Percentiles rank a stretch among this genome's conserved stretches.
Conservation (phyloP, 2,329 filamentous ascomycete species). For the Laburnicola sp. region DNA sequence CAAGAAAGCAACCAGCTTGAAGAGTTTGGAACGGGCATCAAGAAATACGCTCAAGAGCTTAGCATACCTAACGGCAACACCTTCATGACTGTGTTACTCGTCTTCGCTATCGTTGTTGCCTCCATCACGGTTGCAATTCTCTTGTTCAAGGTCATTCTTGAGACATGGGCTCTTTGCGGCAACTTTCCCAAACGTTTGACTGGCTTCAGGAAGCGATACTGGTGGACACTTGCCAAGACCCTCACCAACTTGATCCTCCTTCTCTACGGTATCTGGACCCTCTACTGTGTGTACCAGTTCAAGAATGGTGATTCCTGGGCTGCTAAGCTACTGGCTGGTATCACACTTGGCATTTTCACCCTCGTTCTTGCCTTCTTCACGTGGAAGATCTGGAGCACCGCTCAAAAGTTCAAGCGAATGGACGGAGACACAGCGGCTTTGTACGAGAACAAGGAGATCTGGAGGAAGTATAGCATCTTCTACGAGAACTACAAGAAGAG, state of each 20-base stretch:
- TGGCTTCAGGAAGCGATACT: conserved; percentile 93
- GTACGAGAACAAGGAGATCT: conserved; percentile 86
- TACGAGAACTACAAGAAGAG: conserved; percentile 94
- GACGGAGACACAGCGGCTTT: conserved; percentile 74
- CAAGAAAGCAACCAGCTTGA: conserved; percentile 51
- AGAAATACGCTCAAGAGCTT: conserved; percentile 80
- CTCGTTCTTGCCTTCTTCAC: conserved; percentile 79
- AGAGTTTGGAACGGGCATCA: conserved; percentile 70
- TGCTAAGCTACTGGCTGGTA: conserved; percentile 77
- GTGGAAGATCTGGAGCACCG: conserved; percentile 78
- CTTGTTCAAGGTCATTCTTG: conserved; percentile 86
- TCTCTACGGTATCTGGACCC: conserved; percentile 90
- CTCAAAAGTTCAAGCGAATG: conserved; percentile 69
- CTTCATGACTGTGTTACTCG: conserved; percentile 91
- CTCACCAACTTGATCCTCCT: conserved; percentile 89
- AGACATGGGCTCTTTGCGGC: conserved; percentile 87
- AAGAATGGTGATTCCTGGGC: conserved; percentile 93
- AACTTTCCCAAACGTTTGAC: conserved; percentile 78
- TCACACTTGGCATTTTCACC: conserved; percentile 82
- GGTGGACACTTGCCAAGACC: conserved; percentile 85
- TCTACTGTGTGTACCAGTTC: conserved; percentile 97
- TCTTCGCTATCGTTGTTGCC: conserved; percentile 85
- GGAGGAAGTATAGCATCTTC: conserved; percentile 96
- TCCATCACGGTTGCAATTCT: conserved; percentile 83
- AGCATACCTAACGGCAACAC: conserved; percentile 86